Conservation (phyloP, 768 basidiomycete genomes). For the Ramaria rubella region DNA sequence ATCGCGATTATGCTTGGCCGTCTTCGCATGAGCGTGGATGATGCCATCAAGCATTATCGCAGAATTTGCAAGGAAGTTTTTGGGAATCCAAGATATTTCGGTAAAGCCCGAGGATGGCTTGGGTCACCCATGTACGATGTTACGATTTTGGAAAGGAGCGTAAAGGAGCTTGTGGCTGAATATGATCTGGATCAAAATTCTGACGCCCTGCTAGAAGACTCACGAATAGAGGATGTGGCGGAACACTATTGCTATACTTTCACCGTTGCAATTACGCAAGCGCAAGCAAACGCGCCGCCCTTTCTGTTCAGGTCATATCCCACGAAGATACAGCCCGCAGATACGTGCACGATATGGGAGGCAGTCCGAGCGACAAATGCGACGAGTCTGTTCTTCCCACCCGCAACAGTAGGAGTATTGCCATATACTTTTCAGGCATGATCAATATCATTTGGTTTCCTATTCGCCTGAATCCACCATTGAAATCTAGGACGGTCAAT, state of each 20-base stretch:
- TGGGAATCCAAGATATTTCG: constrained; percentile 3
- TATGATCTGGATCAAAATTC: constrained; percentile 4
- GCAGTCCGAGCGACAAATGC: constrained; percentile 27
- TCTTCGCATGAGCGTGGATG: constrained; percentile 29
- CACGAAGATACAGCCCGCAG: not conserved
- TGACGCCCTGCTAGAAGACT: not conserved
- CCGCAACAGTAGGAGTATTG: not conserved
- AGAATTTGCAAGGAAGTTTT: constrained; percentile 28
- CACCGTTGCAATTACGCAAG: constrained; percentile 11
- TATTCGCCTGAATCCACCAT: too few relatives aligned
- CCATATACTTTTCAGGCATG: not conserved
- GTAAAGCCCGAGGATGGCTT: not conserved
- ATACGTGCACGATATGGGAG: constrained; percentile 24
- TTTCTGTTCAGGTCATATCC: constrained; percentile 15
- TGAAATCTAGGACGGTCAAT: too few relatives aligned
- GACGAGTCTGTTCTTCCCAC: constrained; percentile 21
- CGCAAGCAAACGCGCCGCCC: constrained; percentile 2
- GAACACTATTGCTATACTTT: constrained; percentile 11
- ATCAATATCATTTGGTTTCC: not conserved
- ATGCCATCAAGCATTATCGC: constrained; percentile 27
- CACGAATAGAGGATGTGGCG: not conserved
- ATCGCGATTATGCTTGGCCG: constrained; percentile 36
- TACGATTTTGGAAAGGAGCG: constrained; percentile 6
- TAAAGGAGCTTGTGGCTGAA: constrained; percentile 5
- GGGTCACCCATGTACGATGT: constrained; percentile 4